Evolutionary conservation across 495 filamentous ascomycete genomes (phyloP).

Genomic region (Penicillium antarcticum): DNA sequence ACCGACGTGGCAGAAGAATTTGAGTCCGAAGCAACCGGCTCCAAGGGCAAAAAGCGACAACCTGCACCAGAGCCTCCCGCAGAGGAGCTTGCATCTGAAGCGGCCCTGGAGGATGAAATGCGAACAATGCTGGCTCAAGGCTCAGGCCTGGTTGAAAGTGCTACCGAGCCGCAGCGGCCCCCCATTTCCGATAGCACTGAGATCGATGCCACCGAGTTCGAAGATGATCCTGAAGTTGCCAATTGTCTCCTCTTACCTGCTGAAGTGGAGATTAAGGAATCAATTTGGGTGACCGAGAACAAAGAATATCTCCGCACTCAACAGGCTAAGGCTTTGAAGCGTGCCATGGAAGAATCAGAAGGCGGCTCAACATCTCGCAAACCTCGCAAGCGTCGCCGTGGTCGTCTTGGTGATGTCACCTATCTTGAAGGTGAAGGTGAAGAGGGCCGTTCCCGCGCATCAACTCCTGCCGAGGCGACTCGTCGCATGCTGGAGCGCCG

Average conservation of each 20-base stretch:
- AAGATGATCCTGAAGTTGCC: slow-evolving; percentile 70
- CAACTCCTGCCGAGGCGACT: slow-evolving; percentile 68
- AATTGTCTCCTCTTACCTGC: slow-evolving; percentile 67
- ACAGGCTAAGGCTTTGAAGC: slow-evolving; percentile 70
- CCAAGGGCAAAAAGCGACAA: slow-evolving; percentile 31
- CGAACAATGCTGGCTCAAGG: slow-evolving; percentile 34
- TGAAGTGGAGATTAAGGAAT: slow-evolving; percentile 76
- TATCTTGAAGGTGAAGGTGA: slow-evolving; percentile 44
- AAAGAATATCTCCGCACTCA: slow-evolving; percentile 81
- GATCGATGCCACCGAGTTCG: slow-evolving; percentile 74
- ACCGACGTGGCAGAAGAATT: slow-evolving; percentile 23
- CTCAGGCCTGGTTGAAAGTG: slow-evolving; percentile 37
- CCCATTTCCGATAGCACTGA: slow-evolving; percentile 45
- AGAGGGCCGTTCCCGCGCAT: slow-evolving; percentile 36
- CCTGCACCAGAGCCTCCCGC: slow-evolving; percentile 30
- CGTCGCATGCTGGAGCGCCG: slow-evolving; percentile 69
- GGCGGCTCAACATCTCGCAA: slow-evolving; percentile 45
- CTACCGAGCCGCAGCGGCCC: slow-evolving; percentile 9
- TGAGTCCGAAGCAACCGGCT: slow-evolving; percentile 12
- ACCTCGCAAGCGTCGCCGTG: slow-evolving; percentile 45
- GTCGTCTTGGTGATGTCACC: slow-evolving; percentile 48
- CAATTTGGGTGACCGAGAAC: slow-evolving; percentile 91
- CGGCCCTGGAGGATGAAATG: slow-evolving; percentile 44
- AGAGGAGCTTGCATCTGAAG: slow-evolving; percentile 42
- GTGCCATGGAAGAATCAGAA: slow-evolving; percentile 53